Evolutionary conservation across 345 rosid genomes (phyloP).

Genomic region (Brassica cretica): DNA sequence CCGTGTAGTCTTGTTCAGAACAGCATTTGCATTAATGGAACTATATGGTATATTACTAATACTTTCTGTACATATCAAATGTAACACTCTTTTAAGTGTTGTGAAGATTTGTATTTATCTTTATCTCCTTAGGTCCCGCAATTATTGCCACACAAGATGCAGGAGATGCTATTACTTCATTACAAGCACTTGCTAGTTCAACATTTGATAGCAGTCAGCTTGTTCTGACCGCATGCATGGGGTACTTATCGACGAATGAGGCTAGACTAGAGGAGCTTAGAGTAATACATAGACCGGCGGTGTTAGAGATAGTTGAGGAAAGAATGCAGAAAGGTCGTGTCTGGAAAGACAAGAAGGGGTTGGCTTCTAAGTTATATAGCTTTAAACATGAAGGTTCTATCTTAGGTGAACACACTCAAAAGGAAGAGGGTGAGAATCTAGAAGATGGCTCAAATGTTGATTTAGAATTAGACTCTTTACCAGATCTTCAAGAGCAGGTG

Average conservation of each 20-base stretch:
- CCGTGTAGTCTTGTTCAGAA: conserved; percentile 89
- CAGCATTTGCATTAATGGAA: conserved; percentile 45
- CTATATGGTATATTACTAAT: not conserved
- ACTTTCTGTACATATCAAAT: not conserved
- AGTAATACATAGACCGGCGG: conserved; percentile 70
- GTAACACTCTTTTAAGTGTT: not conserved
- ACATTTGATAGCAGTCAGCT: conserved; percentile 99
- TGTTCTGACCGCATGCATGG: conserved; percentile 88
- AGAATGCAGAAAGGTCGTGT: conserved; percentile 56
- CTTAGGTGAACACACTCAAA: conserved; percentile 46
- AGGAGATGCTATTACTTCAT: conserved; percentile 83
- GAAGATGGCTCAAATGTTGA: conserved; percentile 46
- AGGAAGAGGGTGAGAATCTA: conserved; percentile 25
- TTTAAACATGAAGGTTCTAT: conserved; percentile 64
- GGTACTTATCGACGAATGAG: conserved; percentile 72
- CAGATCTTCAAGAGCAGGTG: conserved; percentile 94
- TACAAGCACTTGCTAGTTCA: conserved; percentile 88
- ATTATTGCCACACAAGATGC: conserved; percentile 82
- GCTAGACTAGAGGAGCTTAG: conserved; percentile 72
- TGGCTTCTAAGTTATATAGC: conserved; percentile 80
- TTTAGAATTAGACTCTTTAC: conserved; percentile 55
- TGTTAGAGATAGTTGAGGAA: conserved; percentile 62
- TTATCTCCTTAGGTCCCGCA: conserved; percentile 67
- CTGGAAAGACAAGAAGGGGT: conserved; percentile 84
- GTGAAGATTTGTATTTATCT: not conserved